Conservation (phyloP, 2,329 filamentous ascomycete species). For the Botrytis elliptica region DNA sequence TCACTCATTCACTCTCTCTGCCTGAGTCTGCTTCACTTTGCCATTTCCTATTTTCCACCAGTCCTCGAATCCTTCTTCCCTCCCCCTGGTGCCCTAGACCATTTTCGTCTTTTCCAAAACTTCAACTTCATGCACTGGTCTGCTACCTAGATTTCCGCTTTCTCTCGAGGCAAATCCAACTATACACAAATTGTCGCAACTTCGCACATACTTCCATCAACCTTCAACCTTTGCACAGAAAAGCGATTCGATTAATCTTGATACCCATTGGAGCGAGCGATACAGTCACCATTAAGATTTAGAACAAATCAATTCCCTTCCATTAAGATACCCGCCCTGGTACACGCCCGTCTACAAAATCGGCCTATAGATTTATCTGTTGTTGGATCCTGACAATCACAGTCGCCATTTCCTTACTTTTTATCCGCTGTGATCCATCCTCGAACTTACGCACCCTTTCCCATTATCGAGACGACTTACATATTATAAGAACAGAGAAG, state of each 20-base stretch:
- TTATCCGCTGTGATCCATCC: neutral
- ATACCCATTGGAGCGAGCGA: slow-evolving; percentile 17
- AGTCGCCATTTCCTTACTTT: slow-evolving; percentile 7
- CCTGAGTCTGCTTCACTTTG: neutral
- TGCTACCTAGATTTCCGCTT: slow-evolving; percentile 13
- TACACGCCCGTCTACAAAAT: neutral
- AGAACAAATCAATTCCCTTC: neutral
- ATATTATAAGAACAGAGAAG: neutral
- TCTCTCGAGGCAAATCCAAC: slow-evolving; percentile 10
- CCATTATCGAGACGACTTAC: neutral
- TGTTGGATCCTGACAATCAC: neutral
- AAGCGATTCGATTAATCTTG: slow-evolving; percentile 4
- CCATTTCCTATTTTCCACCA: neutral
- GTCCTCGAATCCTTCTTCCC: neutral
- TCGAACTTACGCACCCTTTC: neutral
- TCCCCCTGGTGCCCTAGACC: neutral
- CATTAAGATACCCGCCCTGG: slow-evolving; percentile 17
- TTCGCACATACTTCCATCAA: neutral
- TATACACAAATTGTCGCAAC: slow-evolving; percentile 12
- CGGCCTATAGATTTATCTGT: slow-evolving; percentile 2
- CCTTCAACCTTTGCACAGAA: neutral
- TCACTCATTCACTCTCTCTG: neutral
- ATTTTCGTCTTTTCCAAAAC: neutral
- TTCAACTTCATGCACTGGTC: slow-evolving; percentile 17
- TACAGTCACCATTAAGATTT: slow-evolving; percentile 3